A percentile compares a stretch with the other conserved stretches of the same genome.
Evolutionary conservation across 805 yeast species (phyloP).

Genomic region (Pichia paraexigua): DNA sequence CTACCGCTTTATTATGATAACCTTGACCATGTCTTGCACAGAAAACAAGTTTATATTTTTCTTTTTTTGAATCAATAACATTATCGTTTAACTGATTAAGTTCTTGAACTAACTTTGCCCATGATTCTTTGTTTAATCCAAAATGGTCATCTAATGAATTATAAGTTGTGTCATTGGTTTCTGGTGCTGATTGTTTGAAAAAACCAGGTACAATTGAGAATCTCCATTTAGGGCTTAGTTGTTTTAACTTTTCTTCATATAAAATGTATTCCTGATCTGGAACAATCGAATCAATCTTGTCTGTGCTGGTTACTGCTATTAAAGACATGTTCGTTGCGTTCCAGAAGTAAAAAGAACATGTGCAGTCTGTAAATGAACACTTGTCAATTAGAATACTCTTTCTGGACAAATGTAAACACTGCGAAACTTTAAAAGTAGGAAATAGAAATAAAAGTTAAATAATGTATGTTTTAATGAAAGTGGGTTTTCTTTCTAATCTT

Average conservation of each 20-base stretch:
- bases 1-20: constrained; percentile 49
- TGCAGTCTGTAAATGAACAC: not conserved
- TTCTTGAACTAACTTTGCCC: constrained; percentile 32
- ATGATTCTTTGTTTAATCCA: constrained; percentile 34
- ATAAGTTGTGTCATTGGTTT: constrained; percentile 40
- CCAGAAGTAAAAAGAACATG: no score
- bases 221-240: constrained; percentile 28
- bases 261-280: constrained; percentile 14
- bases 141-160: constrained; percentile 35
- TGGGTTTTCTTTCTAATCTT: not conserved
- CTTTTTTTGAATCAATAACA: constrained; percentile 27
- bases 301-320: constrained; percentile 19
- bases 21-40: constrained; percentile 70
- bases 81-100: constrained; percentile 30
- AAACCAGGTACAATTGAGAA: constrained; percentile 44
- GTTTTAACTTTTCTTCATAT: constrained; percentile 10
- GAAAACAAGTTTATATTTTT: constrained; percentile 39
- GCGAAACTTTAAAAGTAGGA: not conserved
- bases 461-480: no score
- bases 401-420: not conserved
- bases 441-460: no score
- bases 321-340: constrained; percentile 4
- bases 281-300: constrained; percentile 23
- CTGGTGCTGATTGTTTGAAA: constrained; percentile 38
- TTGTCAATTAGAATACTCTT: constrained; percentile 7